These are phyloP conservation scores for Maudiozyma turicensis DNA, from an alignment of 805 yeast species.

Conservation along the genomic window DNA sequence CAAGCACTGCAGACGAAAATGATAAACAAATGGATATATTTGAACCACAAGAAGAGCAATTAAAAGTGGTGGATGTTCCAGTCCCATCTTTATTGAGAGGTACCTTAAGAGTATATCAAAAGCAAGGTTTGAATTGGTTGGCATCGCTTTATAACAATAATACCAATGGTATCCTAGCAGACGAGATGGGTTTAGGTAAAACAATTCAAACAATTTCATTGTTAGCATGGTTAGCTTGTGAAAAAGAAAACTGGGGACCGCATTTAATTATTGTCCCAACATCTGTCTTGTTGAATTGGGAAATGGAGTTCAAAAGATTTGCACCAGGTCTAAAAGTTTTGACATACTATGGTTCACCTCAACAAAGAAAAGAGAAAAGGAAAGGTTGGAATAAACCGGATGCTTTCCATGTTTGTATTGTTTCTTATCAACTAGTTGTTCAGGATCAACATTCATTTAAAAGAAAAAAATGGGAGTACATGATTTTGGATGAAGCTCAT, in stretches of 20 bases:
- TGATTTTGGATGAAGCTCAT: conserved; percentile 97
- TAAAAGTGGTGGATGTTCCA: conserved; percentile 61
- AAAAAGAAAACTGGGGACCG: conserved; percentile 94
- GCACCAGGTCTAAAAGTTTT: conserved; percentile 96
- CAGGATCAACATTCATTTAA: conserved; percentile 93
- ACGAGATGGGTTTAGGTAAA: conserved; percentile 97
- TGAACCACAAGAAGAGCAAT: conserved; percentile 15
- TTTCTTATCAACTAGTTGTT: conserved; percentile 94
- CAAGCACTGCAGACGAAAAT: conserved; percentile 7
- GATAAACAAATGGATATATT: conserved; percentile 4
- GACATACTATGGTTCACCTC: conserved; percentile 95
- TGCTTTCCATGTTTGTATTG: conserved; percentile 92
- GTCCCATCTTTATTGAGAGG: conserved; percentile 73
- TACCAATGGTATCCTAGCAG: conserved; percentile 95
- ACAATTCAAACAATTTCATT: conserved; percentile 92
- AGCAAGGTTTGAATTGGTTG: conserved; percentile 94
- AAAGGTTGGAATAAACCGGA: conserved; percentile 97
- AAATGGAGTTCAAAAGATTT: conserved; percentile 96
- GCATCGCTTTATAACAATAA: conserved; percentile 86
- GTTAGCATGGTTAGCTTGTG: conserved; percentile 82
- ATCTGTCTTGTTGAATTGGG: conserved; percentile 96
- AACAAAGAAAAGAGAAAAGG: conserved; percentile 89
- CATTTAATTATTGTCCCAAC: conserved; percentile 96
- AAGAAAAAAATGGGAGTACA: conserved; percentile 88
- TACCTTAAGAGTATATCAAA: conserved; percentile 79